Base-by-base conservation (phyloP, 2,329 filamentous ascomycete species). In the Aspergillus pseudotamarii region DNA sequence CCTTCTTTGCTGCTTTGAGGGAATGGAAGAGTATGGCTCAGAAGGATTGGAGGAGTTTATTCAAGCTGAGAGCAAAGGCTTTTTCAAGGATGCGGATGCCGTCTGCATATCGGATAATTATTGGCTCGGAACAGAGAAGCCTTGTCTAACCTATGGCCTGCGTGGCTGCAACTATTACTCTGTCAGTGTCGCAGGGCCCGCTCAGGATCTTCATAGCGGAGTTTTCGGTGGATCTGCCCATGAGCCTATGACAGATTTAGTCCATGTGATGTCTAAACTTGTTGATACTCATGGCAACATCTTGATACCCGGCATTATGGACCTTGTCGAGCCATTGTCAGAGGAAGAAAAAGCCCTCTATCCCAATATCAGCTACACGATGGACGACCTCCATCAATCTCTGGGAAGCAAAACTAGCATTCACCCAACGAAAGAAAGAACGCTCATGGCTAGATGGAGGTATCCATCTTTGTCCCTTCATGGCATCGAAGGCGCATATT, bases 21-120 rank as follows among this genome's bases (percentile, higher is more conserved):
- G 95, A 56, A 99, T 99, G 95, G 95, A 99, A 82, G 95, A 99
- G 83, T 97, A 96, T 78, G 95, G 95, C 57, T 97, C 94, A 0
- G 94, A 98, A 78, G 95, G 95, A 43, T 86, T 99, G 60, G 95
- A 99, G 75, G 94, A 97, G 71, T 91, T 98, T 69, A 97, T 99
- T 80, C 86, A 91, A 70, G 89, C 87, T 54, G 95, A 99, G 82
- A 93, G 91, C 69, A 93, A 96, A 82, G 91, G 92, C 73, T 98
- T 90, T 85, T 99, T 99, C 83, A 93, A 93, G 74, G 94, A 97
- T 73, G 89, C 93, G 41, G 95, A 99, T 70, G 95, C 94, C 6
- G 93, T 98, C 64, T 99, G 95, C 83, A 99, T 99, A 77, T 97
- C 93, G 55, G 95, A 99, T 81, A 99, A 99, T 86, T 99, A 99